Base-by-base conservation (phyloP, 192 early-diverging fungal genomes). In the Umbelopsis vinacea region DNA sequence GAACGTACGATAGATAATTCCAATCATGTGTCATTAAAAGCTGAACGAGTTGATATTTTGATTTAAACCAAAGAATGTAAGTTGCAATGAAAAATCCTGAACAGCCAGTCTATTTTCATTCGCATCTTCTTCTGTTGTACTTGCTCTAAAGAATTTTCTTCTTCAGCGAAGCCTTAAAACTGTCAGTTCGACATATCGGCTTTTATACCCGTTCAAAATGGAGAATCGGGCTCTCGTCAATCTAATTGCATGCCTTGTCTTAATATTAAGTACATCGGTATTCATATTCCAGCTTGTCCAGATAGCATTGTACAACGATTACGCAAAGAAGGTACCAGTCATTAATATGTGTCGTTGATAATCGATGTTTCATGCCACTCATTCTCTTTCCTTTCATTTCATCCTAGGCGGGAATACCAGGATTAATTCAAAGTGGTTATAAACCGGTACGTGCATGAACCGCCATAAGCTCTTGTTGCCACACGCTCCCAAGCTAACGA, bases 61-160 rank as follows among this genome's bases (percentile, higher is more conserved):
- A 63, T 63, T 35, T 38, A 29, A 63, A 63, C 57, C 33, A 63
- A 63, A 63, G 57, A 63, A 63, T 63, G 57, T 63, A 37, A 17
- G 35, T 35, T 63, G 57, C 33, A 63, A 29, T 29, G 26, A 63
- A 43, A 43, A 43, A 6, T 6, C 8, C 6, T 11, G 40, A 43
- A 6, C 1, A 63, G 0, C 57, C 17, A 63, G 33, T 12, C 57
- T 4, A 37, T 37, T 33, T 63, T 38, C 57, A 35, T 37, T 63
- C 26, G n/a, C 26, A 17, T 63, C 17, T 35, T 26, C 26, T 63
- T 37, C 33, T 29, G 1, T 37, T 35, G 14, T 37, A 52, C 10
- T 26, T 54, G n/a, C 22, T 54, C 6, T 29, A 23, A 12, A n/a
- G n/a, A n/a, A 21, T 52, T 54, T 24, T 11, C 22, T 54, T 22